Conservation (phyloP, 306 rosid genomes). For the Vigna reflexopilosa region DNA sequence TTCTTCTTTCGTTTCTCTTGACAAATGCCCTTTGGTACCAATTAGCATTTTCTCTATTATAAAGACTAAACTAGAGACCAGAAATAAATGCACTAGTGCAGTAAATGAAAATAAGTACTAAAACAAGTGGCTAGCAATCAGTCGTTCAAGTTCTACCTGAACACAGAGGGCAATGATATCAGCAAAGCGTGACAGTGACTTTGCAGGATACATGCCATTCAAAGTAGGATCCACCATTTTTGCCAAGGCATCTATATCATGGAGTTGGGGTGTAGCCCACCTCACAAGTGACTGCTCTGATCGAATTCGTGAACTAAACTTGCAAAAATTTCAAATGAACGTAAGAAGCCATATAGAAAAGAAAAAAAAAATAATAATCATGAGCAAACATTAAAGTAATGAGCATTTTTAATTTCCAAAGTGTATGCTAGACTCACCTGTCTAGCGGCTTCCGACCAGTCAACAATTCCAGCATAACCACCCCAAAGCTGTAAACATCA, state of each 20-base stretch:
- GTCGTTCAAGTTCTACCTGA: conserved; percentile 67
- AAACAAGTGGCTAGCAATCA: conserved; percentile 5
- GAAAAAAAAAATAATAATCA: conserved; percentile 25
- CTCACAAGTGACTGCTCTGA: conserved; percentile 96
- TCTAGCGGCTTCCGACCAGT: conserved; percentile 98
- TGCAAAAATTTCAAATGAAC: conserved; percentile 27
- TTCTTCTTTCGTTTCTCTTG: neutral
- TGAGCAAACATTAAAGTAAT: neutral
- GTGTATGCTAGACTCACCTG: conserved; percentile 55
- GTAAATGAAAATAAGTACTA: neutral
- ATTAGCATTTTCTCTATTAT: conserved; percentile 3
- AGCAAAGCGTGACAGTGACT: conserved; percentile 95
- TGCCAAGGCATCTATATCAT: conserved; percentile 92
- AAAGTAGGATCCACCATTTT: conserved; percentile 96
- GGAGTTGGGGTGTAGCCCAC: conserved; percentile 99
- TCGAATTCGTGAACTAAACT: conserved; percentile 78
- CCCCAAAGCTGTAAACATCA: conserved; percentile 98
- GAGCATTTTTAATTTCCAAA: conserved; percentile 21
- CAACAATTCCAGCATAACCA: conserved; percentile 93
- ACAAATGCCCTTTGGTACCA: conserved; percentile 2
- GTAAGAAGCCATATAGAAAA: conserved; percentile 30
- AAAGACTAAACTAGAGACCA: neutral
- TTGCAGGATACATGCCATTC: conserved; percentile 96
- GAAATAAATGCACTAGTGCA: conserved; percentile 5
- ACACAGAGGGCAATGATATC: conserved; percentile 94